These are phyloP conservation scores for Cicer arietinum DNA, from an alignment of 306 rosid genomes.

Conservation along the genomic window DNA sequence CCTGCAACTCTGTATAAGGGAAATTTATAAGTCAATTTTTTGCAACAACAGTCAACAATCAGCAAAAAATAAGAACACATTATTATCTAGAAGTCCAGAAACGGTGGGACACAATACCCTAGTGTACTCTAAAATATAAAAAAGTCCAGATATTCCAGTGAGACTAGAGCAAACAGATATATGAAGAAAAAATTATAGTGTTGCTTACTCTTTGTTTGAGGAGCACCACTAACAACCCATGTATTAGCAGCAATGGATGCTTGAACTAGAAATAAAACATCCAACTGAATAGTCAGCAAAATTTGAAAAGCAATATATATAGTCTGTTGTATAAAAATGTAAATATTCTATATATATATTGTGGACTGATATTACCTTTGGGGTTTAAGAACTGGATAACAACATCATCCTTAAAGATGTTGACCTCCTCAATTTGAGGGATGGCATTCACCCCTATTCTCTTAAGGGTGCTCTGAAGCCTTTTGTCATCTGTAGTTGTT, in stretches of 20 bases:
- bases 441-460: slow-evolving; percentile 98
- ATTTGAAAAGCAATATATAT: background rate
- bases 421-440: slow-evolving; percentile 96
- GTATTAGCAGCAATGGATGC: slow-evolving; percentile 98
- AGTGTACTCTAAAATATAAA: background rate
- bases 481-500: slow-evolving; percentile 89
- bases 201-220: slow-evolving; percentile 90
- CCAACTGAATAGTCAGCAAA: background rate
- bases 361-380: slow-evolving; percentile 59
- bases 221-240: slow-evolving; percentile 98
- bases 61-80: background rate
- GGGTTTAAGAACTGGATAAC: slow-evolving; percentile 94
- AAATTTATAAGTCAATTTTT: slow-evolving; percentile 22
- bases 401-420: slow-evolving; percentile 92
- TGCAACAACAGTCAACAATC: background rate
- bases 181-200: background rate
- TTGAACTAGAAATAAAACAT: slow-evolving; percentile 71
- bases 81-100: background rate
- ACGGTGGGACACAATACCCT: background rate
- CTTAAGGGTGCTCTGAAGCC: slow-evolving; percentile 98
- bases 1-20: slow-evolving; percentile 85
- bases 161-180: background rate
- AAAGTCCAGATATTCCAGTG: background rate
- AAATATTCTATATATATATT: background rate
- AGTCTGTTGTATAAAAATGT: background rate